Evolutionary conservation across 768 basidiomycete genomes (phyloP).

Genomic region (Tylopilus cervinicoccineus): DNA sequence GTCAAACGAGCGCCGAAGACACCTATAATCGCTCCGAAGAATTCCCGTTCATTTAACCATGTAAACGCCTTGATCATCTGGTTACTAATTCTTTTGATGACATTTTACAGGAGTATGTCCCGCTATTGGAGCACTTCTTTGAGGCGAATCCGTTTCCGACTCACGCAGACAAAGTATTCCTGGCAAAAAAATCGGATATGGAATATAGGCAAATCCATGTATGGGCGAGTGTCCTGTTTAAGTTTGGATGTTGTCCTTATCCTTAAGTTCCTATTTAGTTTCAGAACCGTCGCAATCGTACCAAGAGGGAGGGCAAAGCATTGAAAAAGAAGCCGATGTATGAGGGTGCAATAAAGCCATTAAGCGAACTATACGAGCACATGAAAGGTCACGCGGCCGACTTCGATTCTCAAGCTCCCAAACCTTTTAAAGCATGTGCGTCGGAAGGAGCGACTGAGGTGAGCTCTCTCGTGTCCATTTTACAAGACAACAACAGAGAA

Average conservation of each 20-base stretch:
- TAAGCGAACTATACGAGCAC: background rate
- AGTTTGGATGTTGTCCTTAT: too few species aligned
- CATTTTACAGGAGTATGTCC: background rate
- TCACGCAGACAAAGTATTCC: background rate
- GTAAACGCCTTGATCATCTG: too few species aligned
- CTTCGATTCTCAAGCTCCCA: too few species aligned
- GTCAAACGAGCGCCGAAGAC: background rate
- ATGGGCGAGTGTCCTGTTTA: background rate
- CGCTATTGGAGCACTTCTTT: background rate
- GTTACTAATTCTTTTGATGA: background rate
- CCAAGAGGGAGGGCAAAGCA: background rate
- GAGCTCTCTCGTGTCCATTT: too few species aligned
- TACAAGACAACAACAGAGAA: too few species aligned
- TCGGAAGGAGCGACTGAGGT: background rate
- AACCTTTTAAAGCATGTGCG: background rate
- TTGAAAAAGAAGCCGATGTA: background rate
- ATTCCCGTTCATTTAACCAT: too few species aligned
- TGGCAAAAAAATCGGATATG: background rate
- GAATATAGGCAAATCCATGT: background rate
- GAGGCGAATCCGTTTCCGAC: background rate
- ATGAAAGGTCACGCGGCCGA: background rate
- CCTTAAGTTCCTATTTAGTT: background rate
- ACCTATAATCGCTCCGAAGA: background rate
- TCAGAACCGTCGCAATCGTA: background rate
- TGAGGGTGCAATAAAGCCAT: background rate